A percentile compares a stretch with the other conserved stretches of the same genome.
Evolutionary conservation across 345 rosid genomes (phyloP).

Genomic region (Heritiera fomes): DNA sequence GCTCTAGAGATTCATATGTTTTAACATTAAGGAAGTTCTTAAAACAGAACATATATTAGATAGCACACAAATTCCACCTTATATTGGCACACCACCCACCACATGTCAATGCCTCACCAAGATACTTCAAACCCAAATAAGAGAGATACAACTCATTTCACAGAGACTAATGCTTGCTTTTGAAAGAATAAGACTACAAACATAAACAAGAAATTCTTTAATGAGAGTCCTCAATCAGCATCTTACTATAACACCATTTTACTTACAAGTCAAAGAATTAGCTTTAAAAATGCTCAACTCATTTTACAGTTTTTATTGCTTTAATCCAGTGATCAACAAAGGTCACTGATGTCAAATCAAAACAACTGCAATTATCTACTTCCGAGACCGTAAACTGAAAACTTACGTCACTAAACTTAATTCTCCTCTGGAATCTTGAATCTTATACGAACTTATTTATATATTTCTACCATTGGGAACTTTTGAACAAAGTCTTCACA

Average conservation of each 20-base stretch:
- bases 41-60: conserved; percentile 2
- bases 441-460: not conserved
- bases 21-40: not conserved
- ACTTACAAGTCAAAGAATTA: not conserved
- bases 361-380: not conserved
- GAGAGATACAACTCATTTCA: not conserved
- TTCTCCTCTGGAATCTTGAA: not conserved
- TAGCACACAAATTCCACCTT: not conserved
- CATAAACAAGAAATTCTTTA: not conserved
- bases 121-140: not conserved
- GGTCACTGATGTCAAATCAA: not conserved
- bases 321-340: not conserved
- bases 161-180: not conserved
- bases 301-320: not conserved
- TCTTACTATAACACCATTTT: not conserved
- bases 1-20: not conserved
- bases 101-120: not conserved
- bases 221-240: not conserved
- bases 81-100: not conserved
- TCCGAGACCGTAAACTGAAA: not conserved
- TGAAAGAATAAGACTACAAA: not conserved
- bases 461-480: not conserved
- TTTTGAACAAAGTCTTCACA: not conserved
- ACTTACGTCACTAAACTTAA: not conserved
- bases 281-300: not conserved